phyloP scores from a whole-genome alignment of 176 grass and related monocot species.

The Oryza glumipatula region DNA sequence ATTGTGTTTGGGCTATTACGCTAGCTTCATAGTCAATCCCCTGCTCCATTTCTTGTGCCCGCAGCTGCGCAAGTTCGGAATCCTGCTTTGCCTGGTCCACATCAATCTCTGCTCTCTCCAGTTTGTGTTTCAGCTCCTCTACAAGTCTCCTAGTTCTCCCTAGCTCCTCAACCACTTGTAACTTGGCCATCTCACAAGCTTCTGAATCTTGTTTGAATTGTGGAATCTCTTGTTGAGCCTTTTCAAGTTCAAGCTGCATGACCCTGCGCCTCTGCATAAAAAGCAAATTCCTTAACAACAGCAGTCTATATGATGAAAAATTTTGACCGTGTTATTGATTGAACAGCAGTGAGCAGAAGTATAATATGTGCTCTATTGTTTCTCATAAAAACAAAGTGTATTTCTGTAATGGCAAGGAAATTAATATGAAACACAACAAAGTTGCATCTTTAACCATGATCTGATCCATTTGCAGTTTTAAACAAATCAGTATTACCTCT shows the following conservation, averaged over 20 bases:
- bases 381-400: constrained; percentile 5
- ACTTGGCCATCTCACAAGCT: constrained; percentile 62
- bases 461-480: constrained; percentile 15
- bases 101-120: constrained; percentile 81
- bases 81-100: constrained; percentile 85
- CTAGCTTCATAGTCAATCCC: constrained; percentile 75
- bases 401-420: constrained; percentile 17
- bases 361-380: not conserved
- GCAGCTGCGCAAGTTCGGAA: constrained; percentile 73
- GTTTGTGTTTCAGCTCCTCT: constrained; percentile 77
- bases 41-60: constrained; percentile 72
- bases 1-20: constrained; percentile 67
- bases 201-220: constrained; percentile 56
- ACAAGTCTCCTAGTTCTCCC: constrained; percentile 57
- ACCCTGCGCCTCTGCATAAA: constrained; percentile 60
- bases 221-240: constrained; percentile 66
- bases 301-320: constrained; percentile 1
- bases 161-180: constrained; percentile 58
- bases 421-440: constrained; percentile 20
- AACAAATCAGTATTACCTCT: constrained; percentile 60
- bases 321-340: not conserved
- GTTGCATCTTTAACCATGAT: not conserved
- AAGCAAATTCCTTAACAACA: constrained; percentile 28
- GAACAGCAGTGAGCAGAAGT: constrained; percentile 10
- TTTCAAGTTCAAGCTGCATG: constrained; percentile 73